These are phyloP conservation scores for Yamadazyma trypodendri DNA, from an alignment of 1,139 yeast genomes.

Conservation along the genomic window DNA sequence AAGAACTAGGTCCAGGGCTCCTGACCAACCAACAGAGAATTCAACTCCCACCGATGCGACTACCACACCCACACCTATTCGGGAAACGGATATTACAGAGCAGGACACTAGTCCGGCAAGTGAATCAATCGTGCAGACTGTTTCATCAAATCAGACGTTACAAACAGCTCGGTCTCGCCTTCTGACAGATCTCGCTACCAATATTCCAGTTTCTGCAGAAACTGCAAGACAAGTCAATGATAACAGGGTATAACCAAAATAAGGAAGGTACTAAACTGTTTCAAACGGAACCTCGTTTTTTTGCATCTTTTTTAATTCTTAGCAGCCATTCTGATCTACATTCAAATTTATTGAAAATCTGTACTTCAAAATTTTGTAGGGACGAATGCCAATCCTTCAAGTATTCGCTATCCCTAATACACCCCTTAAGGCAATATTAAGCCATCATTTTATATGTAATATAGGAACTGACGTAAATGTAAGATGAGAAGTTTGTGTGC, in stretches of 20 bases:
- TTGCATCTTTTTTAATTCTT: too few species aligned
- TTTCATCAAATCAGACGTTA: neutral
- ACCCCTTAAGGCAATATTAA: neutral
- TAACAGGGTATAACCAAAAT: constrained; percentile 7
- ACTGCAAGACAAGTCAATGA: constrained; percentile 8
- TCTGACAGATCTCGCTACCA: neutral
- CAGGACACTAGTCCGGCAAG: neutral
- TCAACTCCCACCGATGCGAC: neutral
- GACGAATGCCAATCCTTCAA: too few species aligned
- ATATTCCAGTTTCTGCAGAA: constrained; percentile 7
- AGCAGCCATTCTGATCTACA: neutral
- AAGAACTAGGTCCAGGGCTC: constrained; percentile 1
- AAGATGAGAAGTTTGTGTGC: constrained; percentile 1
- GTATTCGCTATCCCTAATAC: too few species aligned
- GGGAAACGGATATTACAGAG: neutral
- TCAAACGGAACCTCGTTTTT: too few species aligned
- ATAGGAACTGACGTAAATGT: neutral
- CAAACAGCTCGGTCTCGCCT: neutral
- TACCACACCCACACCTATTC: neutral
- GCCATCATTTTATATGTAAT: neutral
- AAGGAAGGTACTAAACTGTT: neutral
- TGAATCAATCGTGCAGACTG: neutral
- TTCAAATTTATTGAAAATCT: too few species aligned
- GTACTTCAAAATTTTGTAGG: too few species aligned
- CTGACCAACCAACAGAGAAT: neutral